Conservation (phyloP, 805 yeast species). For the Starmerella kuoi region DNA sequence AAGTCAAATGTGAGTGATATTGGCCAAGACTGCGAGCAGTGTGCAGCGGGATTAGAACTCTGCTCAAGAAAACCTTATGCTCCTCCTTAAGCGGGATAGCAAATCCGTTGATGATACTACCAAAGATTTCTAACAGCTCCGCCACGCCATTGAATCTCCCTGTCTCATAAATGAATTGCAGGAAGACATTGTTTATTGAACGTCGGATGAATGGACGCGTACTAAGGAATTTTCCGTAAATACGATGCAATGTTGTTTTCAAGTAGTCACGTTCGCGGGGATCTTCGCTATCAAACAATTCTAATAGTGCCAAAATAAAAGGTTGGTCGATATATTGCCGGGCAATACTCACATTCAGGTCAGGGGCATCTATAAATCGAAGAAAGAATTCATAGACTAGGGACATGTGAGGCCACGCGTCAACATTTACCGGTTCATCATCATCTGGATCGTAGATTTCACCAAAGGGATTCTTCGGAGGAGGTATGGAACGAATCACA, state of each 20-base stretch:
- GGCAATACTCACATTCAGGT: conserved; percentile 84
- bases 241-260: conserved; percentile 88
- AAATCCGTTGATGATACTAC: conserved; percentile 93
- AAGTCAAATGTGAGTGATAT: conserved; percentile 94
- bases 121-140: conserved; percentile 85
- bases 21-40: conserved; percentile 77
- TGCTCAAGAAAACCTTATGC: conserved; percentile 77
- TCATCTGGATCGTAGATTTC: conserved; percentile 96
- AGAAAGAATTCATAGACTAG: conserved; percentile 88
- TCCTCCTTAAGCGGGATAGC: conserved; percentile 95
- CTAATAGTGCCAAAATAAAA: conserved; percentile 68
- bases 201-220: conserved; percentile 84
- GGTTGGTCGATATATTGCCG: conserved; percentile 88
- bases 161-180: conserved; percentile 89
- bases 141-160: conserved; percentile 93
- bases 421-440: conserved; percentile 92
- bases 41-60: conserved; percentile 84
- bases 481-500: conserved; percentile 91
- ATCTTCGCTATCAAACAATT: conserved; percentile 90
- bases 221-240: conserved; percentile 87
- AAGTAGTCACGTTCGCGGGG: conserved; percentile 91
- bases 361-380: conserved; percentile 86
- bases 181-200: conserved; percentile 79
- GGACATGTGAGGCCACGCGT: conserved; percentile 99
- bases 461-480: conserved; percentile 94